Evolutionary conservation across 2,329 filamentous ascomycete genomes (phyloP), one percentile per base, ranked within the genome.

Genomic region (Aspergillus tanneri): DNA sequence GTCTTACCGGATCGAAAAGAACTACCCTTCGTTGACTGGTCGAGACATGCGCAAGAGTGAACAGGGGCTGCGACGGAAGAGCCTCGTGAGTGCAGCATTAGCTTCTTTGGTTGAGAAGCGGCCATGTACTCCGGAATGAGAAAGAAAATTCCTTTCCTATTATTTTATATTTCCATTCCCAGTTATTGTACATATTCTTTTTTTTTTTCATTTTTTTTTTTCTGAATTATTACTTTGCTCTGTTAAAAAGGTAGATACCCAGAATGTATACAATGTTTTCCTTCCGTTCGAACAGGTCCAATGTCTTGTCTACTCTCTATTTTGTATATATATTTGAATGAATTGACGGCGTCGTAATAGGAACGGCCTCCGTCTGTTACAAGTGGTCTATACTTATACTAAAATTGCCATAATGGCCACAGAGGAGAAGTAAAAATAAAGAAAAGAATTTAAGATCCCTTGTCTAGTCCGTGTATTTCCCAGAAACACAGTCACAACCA

Each of bases 11-110:
- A 60, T 71, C 35, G 67, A 69, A 42, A 71, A 71, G 47, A 62
- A 36, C 34, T 63, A 69, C 25, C 54, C 62, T 46, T 35, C 49
- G 16, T 47, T 46, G 14, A 58, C 58, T 38, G 32, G 44, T n/a
- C 50, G 63, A 24, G 64, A 64, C 19, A 43, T 55, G 22, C 58
- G 56, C 12, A 69, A 67, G 55, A 62, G 61, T 46, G 68, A 70
- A 38, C 65, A 69, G 39, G 67, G 67, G 0, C 43, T 71, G 18
- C 51, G 68, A 18, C 54, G 68, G 43, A 69, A 66, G 58, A 71
- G 68, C 43, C 53, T 71, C 32, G 68, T 71, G 7, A 69, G 62
- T 57, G 66, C 68, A 10, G 67, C 67, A 32, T 53, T 71, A 55
- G 67, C 67, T 8, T 68, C 66, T 11, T 62, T 70, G 51, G 61